Conservation (phyloP, 2,329 filamentous ascomycete genomes). For the Biscogniauxia marginata region DNA sequence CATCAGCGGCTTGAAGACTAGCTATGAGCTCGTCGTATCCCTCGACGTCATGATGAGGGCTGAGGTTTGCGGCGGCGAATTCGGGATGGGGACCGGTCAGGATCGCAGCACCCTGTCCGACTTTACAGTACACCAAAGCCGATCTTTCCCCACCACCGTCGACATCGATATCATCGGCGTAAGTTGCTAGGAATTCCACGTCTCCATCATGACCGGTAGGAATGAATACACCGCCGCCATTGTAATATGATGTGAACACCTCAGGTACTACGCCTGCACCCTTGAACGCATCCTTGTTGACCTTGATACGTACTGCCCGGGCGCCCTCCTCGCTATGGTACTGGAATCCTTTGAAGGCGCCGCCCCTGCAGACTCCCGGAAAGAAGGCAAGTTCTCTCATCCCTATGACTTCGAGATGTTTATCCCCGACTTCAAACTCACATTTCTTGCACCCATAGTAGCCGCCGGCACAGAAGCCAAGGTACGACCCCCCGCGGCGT, state of each 20-base stretch:
- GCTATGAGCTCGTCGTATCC: slow-evolving; percentile 71
- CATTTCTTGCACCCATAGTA: slow-evolving; percentile 83
- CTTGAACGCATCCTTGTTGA: slow-evolving; percentile 59
- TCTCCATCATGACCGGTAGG: slow-evolving; percentile 64
- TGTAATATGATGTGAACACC: slow-evolving; percentile 79
- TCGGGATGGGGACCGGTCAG: slow-evolving; percentile 91
- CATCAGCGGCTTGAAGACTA: slow-evolving; percentile 66
- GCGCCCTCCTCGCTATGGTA: slow-evolving; percentile 88
- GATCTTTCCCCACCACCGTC: slow-evolving; percentile 72
- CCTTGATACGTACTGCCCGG: slow-evolving; percentile 64
- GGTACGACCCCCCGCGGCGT: slow-evolving; percentile 77
- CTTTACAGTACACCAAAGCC: slow-evolving; percentile 78
- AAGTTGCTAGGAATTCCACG: slow-evolving; percentile 80
- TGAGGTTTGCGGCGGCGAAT: slow-evolving; percentile 81
- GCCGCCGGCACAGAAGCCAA: slow-evolving; percentile 91
- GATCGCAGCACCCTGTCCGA: slow-evolving; percentile 76
- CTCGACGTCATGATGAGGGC: slow-evolving; percentile 62
- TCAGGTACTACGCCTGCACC: slow-evolving; percentile 51
- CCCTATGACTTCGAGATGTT: slow-evolving; percentile 79
- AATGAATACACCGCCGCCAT: slow-evolving; percentile 92
- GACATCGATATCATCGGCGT: slow-evolving; percentile 71
- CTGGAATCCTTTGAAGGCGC: slow-evolving; percentile 85
- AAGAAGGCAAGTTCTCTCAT: slow-evolving; percentile 84
- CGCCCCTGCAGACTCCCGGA: slow-evolving; percentile 79
- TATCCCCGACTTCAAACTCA: slow-evolving; percentile 89